Percentiles rank a stretch among this genome's conserved stretches.
These are phyloP conservation scores for Vaccinium corymbosum DNA, from an alignment of 148 eudicot genomes.

Conservation along the genomic window DNA sequence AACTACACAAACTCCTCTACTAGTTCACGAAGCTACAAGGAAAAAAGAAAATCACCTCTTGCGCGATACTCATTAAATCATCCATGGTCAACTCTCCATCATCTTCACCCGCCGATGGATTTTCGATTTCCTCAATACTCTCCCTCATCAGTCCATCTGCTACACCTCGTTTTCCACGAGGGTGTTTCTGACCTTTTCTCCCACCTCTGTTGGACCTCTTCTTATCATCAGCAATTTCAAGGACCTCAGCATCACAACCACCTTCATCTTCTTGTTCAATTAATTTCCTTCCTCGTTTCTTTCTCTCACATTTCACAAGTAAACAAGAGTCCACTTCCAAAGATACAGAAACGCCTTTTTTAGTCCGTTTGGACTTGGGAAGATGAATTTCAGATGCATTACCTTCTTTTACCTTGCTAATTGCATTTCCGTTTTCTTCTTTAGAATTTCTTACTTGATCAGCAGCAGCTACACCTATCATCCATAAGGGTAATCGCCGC, in stretches of 20 bases:
- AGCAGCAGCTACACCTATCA: constrained; percentile 39
- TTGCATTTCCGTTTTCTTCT: constrained; percentile 19
- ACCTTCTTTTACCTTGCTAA: constrained; percentile 23
- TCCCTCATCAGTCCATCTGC: constrained; percentile 5
- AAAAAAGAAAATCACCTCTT: constrained; percentile 47
- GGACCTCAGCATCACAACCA: constrained; percentile 16
- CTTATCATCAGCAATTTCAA: constrained; percentile 25
- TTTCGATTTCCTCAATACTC: constrained; percentile 27
- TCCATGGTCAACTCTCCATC: constrained; percentile 60
- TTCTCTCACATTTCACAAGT: constrained; percentile 29
- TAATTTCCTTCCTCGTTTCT: constrained; percentile 25
- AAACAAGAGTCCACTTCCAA: neutral
- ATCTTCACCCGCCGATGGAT: constrained; percentile 38
- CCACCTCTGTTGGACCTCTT: constrained; percentile 26
- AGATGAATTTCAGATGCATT: constrained; percentile 16
- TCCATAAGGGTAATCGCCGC: constrained; percentile 70
- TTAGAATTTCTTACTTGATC: constrained; percentile 30
- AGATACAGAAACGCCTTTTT: constrained; percentile 16
- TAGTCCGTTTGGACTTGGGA: constrained; percentile 4
- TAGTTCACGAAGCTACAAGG: neutral
- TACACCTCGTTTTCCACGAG: constrained; percentile 18
- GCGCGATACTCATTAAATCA: constrained; percentile 70
- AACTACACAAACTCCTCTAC: neutral
- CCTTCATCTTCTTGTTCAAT: constrained; percentile 16
- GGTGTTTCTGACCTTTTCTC: constrained; percentile 17